These are phyloP conservation scores for Calonectria pauciramosa DNA, from an alignment of 2,329 filamentous ascomycete species.

Conservation along the genomic window DNA sequence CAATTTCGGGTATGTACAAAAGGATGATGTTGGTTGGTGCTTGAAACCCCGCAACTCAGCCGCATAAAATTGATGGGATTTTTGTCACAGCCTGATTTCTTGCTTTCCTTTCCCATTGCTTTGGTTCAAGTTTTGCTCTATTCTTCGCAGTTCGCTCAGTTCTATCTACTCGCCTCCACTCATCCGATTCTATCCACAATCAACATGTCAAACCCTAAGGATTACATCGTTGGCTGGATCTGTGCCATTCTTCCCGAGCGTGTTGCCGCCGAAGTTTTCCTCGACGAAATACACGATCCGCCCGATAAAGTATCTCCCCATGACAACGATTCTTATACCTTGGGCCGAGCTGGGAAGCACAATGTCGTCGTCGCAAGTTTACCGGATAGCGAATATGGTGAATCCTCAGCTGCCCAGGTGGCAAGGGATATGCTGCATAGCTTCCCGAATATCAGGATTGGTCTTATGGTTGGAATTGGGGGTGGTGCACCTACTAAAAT, in stretches of 20 bases:
- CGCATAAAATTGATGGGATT: not conserved
- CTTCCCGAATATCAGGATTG: not conserved
- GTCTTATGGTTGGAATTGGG: not conserved
- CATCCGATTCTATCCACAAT: not conserved
- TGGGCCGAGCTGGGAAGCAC: not conserved
- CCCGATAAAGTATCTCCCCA: conserved; percentile 13
- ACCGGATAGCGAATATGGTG: not conserved
- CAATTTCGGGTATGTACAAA: too few relatives aligned
- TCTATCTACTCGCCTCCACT: not conserved
- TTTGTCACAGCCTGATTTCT: not conserved
- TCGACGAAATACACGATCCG: conserved; percentile 41
- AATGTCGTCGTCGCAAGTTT: not conserved
- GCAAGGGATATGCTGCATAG: not conserved
- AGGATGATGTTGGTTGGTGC: not conserved
- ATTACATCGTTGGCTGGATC: conserved; percentile 47
- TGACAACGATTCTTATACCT: not conserved
- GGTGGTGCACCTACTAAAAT: conserved; percentile 4
- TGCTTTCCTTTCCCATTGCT: not conserved
- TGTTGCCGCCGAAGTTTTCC: conserved; percentile 42
- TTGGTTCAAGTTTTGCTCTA: not conserved
- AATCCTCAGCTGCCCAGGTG: not conserved
- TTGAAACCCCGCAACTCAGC: not conserved
- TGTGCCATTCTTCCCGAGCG: conserved; percentile 44
- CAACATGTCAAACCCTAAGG: not conserved
- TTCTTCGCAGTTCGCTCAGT: not conserved